Percentiles rank a stretch among this genome's conserved stretches.
These are phyloP conservation scores for Candida sanyaensis DNA, from an alignment of 1,139 yeast species.

Conservation along the genomic window DNA sequence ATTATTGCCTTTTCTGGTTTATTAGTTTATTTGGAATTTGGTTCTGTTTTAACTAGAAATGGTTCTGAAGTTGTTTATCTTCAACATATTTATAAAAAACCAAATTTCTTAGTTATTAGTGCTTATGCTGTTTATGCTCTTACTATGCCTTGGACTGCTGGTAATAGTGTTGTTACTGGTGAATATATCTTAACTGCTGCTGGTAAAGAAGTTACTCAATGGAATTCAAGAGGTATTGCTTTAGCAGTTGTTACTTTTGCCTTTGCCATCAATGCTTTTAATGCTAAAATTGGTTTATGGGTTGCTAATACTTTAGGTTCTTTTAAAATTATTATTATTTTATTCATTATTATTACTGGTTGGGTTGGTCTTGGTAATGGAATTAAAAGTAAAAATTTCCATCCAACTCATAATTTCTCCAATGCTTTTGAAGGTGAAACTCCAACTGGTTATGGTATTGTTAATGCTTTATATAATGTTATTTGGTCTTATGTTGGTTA, in stretches of 20 bases:
- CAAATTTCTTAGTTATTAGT: constrained; percentile 68
- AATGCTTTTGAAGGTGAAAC: constrained; percentile 60
- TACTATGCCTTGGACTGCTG: constrained; percentile 84
- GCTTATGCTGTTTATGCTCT: constrained; percentile 78
- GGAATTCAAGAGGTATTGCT: constrained; percentile 79
- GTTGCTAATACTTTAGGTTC: constrained; percentile 70
- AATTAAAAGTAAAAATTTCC: constrained; percentile 47
- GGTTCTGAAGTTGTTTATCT: constrained; percentile 89
- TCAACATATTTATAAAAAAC: constrained; percentile 69
- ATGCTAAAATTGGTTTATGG: constrained; percentile 65
- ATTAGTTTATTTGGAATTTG: constrained; percentile 80
- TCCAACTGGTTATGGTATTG: constrained; percentile 76
- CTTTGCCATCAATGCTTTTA: constrained; percentile 61
- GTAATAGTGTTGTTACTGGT: constrained; percentile 59
- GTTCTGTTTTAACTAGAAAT: constrained; percentile 79
- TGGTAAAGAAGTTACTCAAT: constrained; percentile 62
- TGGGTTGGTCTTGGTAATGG: constrained; percentile 84
- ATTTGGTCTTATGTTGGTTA: constrained; percentile 81
- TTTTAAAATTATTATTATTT: constrained; percentile 68
- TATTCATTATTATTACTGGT: constrained; percentile 72
- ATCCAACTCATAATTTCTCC: constrained; percentile 58
- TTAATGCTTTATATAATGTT: constrained; percentile 75
- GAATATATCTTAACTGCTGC: constrained; percentile 67
- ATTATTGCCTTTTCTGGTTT: constrained; percentile 73
- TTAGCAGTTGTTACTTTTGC: constrained; percentile 74